Evolutionary conservation across 495 filamentous ascomycete species (phyloP), one percentile per base, ranked within the genome.

Genomic region (Penicillium ochrochloron): DNA sequence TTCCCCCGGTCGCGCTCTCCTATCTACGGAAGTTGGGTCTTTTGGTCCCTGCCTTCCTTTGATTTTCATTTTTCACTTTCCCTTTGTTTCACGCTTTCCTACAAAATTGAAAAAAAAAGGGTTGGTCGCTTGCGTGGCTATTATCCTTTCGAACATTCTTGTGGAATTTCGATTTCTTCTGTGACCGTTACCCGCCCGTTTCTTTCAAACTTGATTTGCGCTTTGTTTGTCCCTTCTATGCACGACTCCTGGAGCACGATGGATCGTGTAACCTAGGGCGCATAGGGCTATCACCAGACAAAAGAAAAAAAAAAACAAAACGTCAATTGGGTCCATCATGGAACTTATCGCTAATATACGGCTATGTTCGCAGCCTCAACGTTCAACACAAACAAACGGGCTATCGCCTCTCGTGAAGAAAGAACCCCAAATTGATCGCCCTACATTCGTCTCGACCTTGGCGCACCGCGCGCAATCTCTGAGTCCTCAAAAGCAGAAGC

Each of bases 391-490:
- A 25, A 10, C n/a, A 5, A 50, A 63, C 14, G 19, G 34, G 33
- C 34, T 48, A 7, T 57, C 37, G 21, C 46, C 39, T 21, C 14
- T 0, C 2, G 7, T 55, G 27, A 61, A 33, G 33, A 29, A 54
- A 35, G 51, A 57, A 19, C 3, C 25, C 17, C 3, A 29, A n/a
- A 10, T n/a, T 19, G 29, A 19, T 1, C 9, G 7, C 15, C 35
- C 12, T 5, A 48, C 57, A 10, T 64, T 62, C n/a, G 59, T 61
- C 21, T 29, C 66, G 9, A 48, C 42, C 5, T 17, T 64, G 1
- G 46, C 64, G 0, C 61, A 67, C 29, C 56, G 56, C 0, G 21
- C 51, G 21, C 61, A 57, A 25, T 42, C 54, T 31, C 50, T 57
- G 50, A 56, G 53, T 14, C 53, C 53, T 2, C 53, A 56, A 39